Percentiles rank a stretch among this genome's conserved stretches.
These are phyloP conservation scores for Bretschneidera sinensis DNA, from an alignment of 345 rosid species.

Conservation along the genomic window DNA sequence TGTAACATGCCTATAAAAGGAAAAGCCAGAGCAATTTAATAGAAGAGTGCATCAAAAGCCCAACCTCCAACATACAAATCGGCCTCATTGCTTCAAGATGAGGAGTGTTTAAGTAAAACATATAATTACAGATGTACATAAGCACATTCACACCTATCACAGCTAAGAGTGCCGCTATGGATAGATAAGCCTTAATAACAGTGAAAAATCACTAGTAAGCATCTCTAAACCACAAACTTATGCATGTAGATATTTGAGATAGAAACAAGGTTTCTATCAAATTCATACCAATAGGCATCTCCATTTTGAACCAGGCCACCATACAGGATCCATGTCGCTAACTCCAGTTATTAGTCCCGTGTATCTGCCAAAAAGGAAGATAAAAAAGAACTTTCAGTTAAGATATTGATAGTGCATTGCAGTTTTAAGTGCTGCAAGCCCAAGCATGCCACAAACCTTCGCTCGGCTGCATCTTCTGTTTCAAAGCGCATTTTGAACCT, in stretches of 20 bases:
- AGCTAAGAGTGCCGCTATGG: too few species aligned
- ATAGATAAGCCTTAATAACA: not conserved
- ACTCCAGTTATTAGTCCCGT: slow-evolving; percentile 75
- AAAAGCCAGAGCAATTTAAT: too few species aligned
- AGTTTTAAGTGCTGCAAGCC: not conserved
- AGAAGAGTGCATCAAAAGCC: too few species aligned
- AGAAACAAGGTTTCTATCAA: not conserved
- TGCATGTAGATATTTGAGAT: not conserved
- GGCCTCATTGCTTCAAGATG: too few species aligned
- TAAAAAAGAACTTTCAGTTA: not conserved
- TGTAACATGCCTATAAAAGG: too few species aligned
- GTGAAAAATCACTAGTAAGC: not conserved
- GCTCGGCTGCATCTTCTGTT: slow-evolving; percentile 88
- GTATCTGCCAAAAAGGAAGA: slow-evolving; percentile 39
- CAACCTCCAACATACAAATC: too few species aligned
- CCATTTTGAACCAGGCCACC: slow-evolving; percentile 99
- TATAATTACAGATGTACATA: not conserved
- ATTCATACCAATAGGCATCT: slow-evolving; percentile 69
- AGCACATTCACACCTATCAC: too few species aligned
- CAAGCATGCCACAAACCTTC: slow-evolving; percentile 54
- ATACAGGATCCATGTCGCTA: slow-evolving; percentile 75
- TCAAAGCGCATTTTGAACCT: slow-evolving; percentile 80
- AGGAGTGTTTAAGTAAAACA: not conserved
- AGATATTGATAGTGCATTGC: not conserved
- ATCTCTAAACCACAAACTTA: not conserved